Evolutionary conservation across 345 rosid species (phyloP).

Genomic region (Angophora floribunda): DNA sequence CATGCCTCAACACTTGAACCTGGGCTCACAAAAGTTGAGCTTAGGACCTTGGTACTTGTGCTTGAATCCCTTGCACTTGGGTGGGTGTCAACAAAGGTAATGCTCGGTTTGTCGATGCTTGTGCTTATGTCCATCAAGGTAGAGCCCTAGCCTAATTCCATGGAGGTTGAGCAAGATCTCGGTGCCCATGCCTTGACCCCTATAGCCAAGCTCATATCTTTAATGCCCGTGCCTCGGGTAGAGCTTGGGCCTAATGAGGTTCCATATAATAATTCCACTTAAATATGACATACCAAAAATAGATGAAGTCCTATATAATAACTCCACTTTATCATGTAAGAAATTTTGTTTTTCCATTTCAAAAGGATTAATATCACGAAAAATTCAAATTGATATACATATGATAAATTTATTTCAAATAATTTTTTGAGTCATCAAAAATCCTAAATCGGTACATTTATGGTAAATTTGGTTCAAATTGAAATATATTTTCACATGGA

Average conservation of each 20-base stretch:
- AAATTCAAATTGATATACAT: no score
- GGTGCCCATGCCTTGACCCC: neutral
- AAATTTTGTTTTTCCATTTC: neutral
- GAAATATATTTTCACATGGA: no score
- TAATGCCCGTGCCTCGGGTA: fast-evolving
- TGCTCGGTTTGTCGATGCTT: fast-evolving
- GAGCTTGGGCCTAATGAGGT: neutral
- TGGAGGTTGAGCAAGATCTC: neutral
- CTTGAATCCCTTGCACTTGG: fast-evolving
- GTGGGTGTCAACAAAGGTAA: neutral
- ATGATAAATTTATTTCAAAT: no score
- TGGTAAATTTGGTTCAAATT: no score
- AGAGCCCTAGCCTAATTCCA: fast-evolving
- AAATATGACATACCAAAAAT: neutral
- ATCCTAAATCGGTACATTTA: fast-evolving
- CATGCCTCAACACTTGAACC: fast-evolving
- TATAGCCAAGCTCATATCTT: neutral
- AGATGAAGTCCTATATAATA: neutral
- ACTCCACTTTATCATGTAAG: neutral
- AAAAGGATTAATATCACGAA: no score
- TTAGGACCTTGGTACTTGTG: fast-evolving
- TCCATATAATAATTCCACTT: neutral
- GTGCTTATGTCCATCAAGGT: fast-evolving
- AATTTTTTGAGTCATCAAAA: no score
- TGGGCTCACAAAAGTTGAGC: neutral